Conservation (phyloP, 2,329 filamentous ascomycete species). For the Ophiocordyceps camponoti-saundersi region DNA sequence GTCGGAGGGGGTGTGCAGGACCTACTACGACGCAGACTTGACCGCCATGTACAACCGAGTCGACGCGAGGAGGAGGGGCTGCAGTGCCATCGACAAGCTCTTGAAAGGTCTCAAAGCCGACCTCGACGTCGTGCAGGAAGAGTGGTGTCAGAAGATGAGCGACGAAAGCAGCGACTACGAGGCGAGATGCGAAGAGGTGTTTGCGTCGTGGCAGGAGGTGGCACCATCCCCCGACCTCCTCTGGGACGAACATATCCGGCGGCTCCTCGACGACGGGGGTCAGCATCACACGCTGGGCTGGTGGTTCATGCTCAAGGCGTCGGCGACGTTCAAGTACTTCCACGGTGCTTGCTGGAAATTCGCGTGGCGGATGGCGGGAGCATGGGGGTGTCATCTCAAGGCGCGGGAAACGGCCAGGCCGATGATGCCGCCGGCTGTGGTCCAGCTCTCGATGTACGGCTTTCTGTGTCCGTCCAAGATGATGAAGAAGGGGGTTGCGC, state of each 20-base stretch:
- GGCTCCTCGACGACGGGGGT: slow-evolving; percentile 11
- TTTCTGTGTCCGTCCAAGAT: neutral
- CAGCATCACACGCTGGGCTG: slow-evolving; percentile 12
- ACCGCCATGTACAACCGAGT: slow-evolving; percentile 13
- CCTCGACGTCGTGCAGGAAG: slow-evolving; percentile 10
- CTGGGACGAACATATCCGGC: slow-evolving; percentile 9
- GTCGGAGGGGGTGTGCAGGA: neutral
- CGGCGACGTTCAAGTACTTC: slow-evolving; percentile 24
- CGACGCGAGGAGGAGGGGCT: slow-evolving; percentile 9
- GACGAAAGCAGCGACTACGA: slow-evolving; percentile 6
- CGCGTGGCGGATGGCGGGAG: slow-evolving; percentile 29
- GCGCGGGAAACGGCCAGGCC: neutral
- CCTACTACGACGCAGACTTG: slow-evolving; percentile 4
- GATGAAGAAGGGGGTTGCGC: neutral
- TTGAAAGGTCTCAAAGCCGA: slow-evolving; percentile 15
- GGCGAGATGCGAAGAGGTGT: slow-evolving; percentile 8
- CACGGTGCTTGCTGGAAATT: slow-evolving; percentile 11
- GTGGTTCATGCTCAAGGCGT: slow-evolving; percentile 35
- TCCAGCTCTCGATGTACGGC: neutral
- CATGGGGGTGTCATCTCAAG: neutral
- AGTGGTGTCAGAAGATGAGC: slow-evolving; percentile 17
- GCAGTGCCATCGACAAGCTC: slow-evolving; percentile 10
- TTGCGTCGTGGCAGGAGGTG: neutral
- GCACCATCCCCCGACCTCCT: neutral
- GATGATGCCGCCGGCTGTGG: neutral